Conservation (phyloP, 441 rosid species). For the Bocquillonia castaneifolia region DNA sequence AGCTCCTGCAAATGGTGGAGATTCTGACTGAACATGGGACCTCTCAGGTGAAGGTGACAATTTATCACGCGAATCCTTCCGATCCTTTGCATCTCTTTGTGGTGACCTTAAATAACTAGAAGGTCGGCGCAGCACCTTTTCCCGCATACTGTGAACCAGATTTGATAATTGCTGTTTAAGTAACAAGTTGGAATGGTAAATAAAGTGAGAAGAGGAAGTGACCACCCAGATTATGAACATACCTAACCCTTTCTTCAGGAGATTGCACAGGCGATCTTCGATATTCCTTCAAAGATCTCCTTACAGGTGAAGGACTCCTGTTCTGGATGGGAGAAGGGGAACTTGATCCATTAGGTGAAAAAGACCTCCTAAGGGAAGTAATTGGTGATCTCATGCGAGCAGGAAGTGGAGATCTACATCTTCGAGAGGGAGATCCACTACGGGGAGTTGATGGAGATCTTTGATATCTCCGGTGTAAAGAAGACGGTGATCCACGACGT, state of each 20-base stretch:
- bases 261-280: slow-evolving; percentile 38
- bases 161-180: neutral
- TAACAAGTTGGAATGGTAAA: neutral
- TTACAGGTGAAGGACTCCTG: slow-evolving; percentile 39
- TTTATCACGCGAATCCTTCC: slow-evolving; percentile 22
- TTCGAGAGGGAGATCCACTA: slow-evolving; percentile 31
- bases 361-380: slow-evolving; percentile 39
- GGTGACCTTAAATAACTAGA: slow-evolving; percentile 28
- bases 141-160: slow-evolving; percentile 22
- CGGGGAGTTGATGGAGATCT: slow-evolving; percentile 42
- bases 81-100: slow-evolving; percentile 22
- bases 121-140: slow-evolving; percentile 14
- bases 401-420: slow-evolving; percentile 34
- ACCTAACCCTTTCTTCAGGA: slow-evolving; percentile 52
- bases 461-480: slow-evolving; percentile 17
- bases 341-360: slow-evolving; percentile 34
- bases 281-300: slow-evolving; percentile 31
- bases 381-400: slow-evolving; percentile 36
- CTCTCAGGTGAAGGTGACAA: slow-evolving; percentile 28
- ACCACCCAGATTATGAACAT: slow-evolving; percentile 2
- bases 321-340: slow-evolving; percentile 40
- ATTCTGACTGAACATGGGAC: slow-evolving; percentile 27
- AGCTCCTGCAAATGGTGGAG: slow-evolving; percentile 26
- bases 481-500: slow-evolving; percentile 30
- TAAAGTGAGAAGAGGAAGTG: neutral